Evolutionary conservation across 805 yeast genomes (phyloP).

Genomic region (Pichia gijzeniarum): DNA sequence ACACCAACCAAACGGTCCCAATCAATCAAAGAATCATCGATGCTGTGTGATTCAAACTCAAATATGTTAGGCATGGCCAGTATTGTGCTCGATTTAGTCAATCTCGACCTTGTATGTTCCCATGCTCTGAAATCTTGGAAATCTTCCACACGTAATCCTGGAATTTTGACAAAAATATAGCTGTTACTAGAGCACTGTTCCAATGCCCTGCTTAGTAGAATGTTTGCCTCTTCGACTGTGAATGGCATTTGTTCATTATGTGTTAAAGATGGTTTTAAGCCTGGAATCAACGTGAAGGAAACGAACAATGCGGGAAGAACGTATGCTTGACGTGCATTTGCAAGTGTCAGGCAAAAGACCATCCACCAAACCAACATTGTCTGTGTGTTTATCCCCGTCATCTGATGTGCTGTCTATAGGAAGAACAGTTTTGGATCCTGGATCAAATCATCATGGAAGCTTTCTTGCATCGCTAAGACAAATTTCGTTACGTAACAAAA

Average conservation of each 20-base stretch:
- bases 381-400: too few relatives aligned
- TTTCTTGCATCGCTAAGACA: too few relatives aligned
- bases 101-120: conserved; percentile 43
- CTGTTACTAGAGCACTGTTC: conserved; percentile 48
- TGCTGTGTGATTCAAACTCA: not conserved
- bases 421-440: too few relatives aligned
- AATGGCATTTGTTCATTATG: conserved; percentile 29
- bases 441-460: too few relatives aligned
- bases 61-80: conserved; percentile 50
- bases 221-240: conserved; percentile 19
- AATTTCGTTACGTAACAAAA: not conserved
- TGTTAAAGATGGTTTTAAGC: conserved; percentile 24
- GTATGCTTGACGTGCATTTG: too few relatives aligned
- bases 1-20: conserved; percentile 36
- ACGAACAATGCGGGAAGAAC: conserved; percentile 24
- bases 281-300: conserved; percentile 26
- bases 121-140: conserved; percentile 37
- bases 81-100: conserved; percentile 53
- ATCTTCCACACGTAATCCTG: conserved; percentile 45
- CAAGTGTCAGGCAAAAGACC: too few relatives aligned
- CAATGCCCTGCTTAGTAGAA: conserved; percentile 18
- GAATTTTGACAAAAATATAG: conserved; percentile 48
- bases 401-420: too few relatives aligned
- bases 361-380: too few relatives aligned
- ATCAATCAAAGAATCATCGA: conserved; percentile 29